Base-by-base conservation (phyloP, 805 yeast genomes). In the Yamadazyma phyllophila region DNA sequence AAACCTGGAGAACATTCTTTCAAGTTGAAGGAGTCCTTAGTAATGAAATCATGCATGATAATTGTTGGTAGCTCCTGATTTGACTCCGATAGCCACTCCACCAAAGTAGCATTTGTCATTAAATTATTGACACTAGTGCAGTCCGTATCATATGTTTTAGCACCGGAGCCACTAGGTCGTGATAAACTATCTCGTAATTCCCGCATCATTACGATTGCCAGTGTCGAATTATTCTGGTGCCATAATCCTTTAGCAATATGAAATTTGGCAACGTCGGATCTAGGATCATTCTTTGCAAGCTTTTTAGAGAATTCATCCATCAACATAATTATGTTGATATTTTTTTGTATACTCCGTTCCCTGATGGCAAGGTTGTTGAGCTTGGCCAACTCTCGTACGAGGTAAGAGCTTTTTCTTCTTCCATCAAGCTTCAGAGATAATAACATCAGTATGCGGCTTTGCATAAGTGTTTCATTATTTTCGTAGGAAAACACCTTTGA, bases 61-160 rank as follows among this genome's bases (percentile, higher is more conserved):
- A 65, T 66, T 1, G 76, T 69, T 0, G 89, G 78, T 9, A 82
- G 70, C 47, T 84, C 95, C 49, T 82, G 83, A 31, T 85, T 75
- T 0, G 95, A 85, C 39, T 74, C 78, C 0, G 88, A 74, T 30
- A 81, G 65, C 97, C 97, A 90, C 39, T 77, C 73, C 0, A 83
- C 83, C 33, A 85, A 10, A 73, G 73, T 52, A 54, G 78, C 51
- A 63, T 56, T 52, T 3, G 70, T 51, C n/a, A 63, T 51, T n/a
- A 54, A 46, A 17, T 44, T 32, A 36, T 61, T 57, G 14, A 66
- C 46, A 7, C 50, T 46, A 32, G 63, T 46, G 7, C 43, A 45
- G 4, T 52, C 47, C 4, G 26, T 2, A 29, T 29, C 26, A 51
- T 39, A 1, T 45, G 33, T 16, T 4, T 4, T 27, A n/a, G 27